A percentile compares a stretch with the other conserved stretches of the same genome.
phyloP scores from a whole-genome alignment of 2,329 filamentous ascomycete species.

The Colletotrichum tropicicola region DNA sequence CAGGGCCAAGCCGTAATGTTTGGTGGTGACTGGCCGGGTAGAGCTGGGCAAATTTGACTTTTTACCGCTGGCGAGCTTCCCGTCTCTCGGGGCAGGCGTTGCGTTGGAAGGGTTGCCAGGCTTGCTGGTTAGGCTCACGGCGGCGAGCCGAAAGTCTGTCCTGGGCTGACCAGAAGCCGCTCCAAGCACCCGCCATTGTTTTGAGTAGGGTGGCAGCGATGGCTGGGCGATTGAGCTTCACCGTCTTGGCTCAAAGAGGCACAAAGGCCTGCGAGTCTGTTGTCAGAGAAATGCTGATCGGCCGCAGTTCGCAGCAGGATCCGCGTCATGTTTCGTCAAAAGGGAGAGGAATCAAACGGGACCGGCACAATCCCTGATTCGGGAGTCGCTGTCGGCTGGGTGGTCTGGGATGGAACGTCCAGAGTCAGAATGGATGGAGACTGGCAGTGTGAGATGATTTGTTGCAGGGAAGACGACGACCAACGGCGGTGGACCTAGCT shows the following conservation, averaged over 20 bases:
- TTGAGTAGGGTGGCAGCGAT: neutral
- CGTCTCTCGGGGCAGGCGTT: neutral
- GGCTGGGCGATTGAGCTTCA: neutral
- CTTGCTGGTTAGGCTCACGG: neutral
- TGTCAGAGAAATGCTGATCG: constrained; percentile 26
- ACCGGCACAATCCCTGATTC: constrained; percentile 18
- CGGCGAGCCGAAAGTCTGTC: constrained; percentile 13
- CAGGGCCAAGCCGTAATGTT: constrained; percentile 15
- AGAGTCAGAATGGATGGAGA: neutral
- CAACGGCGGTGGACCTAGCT: neutral
- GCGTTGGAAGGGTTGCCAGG: neutral
- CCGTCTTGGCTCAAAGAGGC: neutral
- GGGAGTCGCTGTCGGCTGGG: neutral
- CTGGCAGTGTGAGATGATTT: neutral
- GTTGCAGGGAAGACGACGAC: neutral
- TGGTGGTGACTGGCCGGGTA: constrained; percentile 4
- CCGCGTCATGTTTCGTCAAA: constrained; percentile 22
- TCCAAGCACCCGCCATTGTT: constrained; percentile 19
- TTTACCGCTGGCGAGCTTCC: neutral
- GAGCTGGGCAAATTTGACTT: constrained; percentile 21
- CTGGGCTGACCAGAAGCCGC: constrained; percentile 2
- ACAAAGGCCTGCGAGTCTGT: neutral
- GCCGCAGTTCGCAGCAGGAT: constrained; percentile 17
- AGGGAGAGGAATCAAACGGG: constrained; percentile 6
- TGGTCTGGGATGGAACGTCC: constrained; percentile 1